Base-by-base conservation (phyloP, 192 early-diverging fungal genomes). In the Jimgerdemannia lactiflua region DNA sequence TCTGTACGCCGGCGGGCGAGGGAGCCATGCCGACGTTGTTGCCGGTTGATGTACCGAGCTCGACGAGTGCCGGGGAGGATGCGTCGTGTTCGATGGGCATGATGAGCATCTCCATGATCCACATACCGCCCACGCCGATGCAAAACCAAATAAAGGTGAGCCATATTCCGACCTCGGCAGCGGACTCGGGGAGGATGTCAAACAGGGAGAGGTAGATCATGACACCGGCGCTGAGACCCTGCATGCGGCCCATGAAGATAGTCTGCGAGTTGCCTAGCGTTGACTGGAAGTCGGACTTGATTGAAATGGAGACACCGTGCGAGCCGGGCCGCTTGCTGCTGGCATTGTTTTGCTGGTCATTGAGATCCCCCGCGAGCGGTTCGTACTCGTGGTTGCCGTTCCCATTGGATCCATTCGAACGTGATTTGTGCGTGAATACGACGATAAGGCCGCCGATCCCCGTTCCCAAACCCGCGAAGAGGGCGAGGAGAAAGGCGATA, bases 151-250 rank as follows among this genome's bases (percentile, higher is more conserved):
- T 73, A 40, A 73, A 66, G 64, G 72, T 66, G 59, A 73, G 72
- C 72, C 64, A 64, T 66, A 64, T 73, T 20, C 72, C 72, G 67
- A 73, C 67, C 9, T 73, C 72, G 42, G 39, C 43, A 10, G 72
- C 72, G 11, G 72, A 73, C 67, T 73, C 54, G 63, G 72, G 72
- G 65, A 73, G 65, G 65, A 73, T 73, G 39, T 73, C 72, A 73
- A 73, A 67, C 39, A 73, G 43, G 0, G 72, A 73, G 10, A 73
- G 64, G 40, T 73, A 73, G 18, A 73, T 54, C 72, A 73, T 73
- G 10, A 73, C 72, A 18, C 72, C 72, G 63, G 72, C 72, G 11
- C 64, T 67, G 65, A 73, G 54, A 6, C 64, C 72, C 42, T 73
- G 72, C 72, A 73, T 73, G 65, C 72, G 72, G 43, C 72, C 72